Percentiles rank a stretch among this genome's conserved stretches.
Conservation (phyloP, 179 eudicot species). For the Spinacia oleracea region DNA sequence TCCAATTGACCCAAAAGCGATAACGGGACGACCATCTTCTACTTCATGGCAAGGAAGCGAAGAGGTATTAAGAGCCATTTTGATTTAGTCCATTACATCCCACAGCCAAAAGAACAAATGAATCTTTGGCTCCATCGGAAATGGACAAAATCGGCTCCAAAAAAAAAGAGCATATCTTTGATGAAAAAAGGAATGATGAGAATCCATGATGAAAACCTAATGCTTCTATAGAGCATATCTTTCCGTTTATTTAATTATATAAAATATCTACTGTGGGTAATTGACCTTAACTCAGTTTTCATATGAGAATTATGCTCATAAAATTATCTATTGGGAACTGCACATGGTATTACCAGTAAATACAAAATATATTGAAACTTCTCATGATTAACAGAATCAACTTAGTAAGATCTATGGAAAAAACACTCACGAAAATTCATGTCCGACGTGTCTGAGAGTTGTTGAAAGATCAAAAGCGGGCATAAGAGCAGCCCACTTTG, state of each 20-base stretch:
- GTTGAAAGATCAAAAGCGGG: slow-evolving; percentile 57
- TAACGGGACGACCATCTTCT: too few relatives aligned
- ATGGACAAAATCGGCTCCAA: too few relatives aligned
- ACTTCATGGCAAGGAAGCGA: too few relatives aligned
- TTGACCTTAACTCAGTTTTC: not conserved
- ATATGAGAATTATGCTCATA: too few relatives aligned
- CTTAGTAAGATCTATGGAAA: not conserved
- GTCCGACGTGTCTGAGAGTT: slow-evolving; percentile 66
- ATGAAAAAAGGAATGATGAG: not conserved
- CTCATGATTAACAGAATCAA: not conserved
- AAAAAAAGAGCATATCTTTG: too few relatives aligned
- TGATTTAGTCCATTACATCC: too few relatives aligned
- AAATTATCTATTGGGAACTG: too few relatives aligned
- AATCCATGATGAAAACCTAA: not conserved
- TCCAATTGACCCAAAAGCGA: too few relatives aligned
- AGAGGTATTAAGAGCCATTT: too few relatives aligned
- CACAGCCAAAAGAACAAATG: too few relatives aligned
- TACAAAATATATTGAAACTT: not conserved
- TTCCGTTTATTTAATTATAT: not conserved
- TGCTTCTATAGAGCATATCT: not conserved
- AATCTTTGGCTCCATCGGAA: too few relatives aligned
- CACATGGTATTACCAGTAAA: not conserved
- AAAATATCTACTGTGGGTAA: not conserved
- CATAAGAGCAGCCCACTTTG: slow-evolving; percentile 65
- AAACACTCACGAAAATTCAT: slow-evolving; percentile 56